These are phyloP conservation scores for Parachlorella kessleri DNA, from an alignment of 139 green algal species.

Conservation along the genomic window DNA sequence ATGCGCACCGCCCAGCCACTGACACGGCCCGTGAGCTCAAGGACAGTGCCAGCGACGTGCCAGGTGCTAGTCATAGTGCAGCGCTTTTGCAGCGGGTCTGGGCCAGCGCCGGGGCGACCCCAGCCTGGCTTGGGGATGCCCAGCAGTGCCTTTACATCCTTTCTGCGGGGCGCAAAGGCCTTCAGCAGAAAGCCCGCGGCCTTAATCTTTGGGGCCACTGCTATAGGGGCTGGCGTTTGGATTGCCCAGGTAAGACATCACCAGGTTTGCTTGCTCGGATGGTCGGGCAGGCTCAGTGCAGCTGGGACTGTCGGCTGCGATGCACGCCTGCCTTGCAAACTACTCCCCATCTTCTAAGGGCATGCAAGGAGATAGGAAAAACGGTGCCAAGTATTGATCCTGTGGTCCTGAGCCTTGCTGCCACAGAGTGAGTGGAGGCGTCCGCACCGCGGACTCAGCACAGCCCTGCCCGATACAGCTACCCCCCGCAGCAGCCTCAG, in stretches of 20 bases:
- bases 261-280: too few species aligned
- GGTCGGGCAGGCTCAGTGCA: too few species aligned
- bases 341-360: too few species aligned
- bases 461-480: too few species aligned
- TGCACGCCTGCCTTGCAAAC: too few species aligned
- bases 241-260: slow-evolving; percentile 8
- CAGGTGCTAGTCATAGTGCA: background rate
- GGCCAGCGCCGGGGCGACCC: background rate
- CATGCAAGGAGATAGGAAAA: too few species aligned
- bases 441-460: too few species aligned
- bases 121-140: background rate
- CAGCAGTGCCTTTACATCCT: background rate
- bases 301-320: too few species aligned
- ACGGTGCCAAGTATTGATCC: too few species aligned
- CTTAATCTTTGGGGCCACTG: background rate
- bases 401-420: too few species aligned
- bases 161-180: background rate
- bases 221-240: background rate
- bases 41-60: slow-evolving; percentile 3
- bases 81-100: background rate
- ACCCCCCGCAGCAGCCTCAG: background rate
- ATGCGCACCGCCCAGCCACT: background rate
- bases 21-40: background rate
- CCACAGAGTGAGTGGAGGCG: too few species aligned
- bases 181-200: background rate